Conservation (phyloP, 1,284 basidiomycete genomes). For the Ganoderma meredithae region DNA sequence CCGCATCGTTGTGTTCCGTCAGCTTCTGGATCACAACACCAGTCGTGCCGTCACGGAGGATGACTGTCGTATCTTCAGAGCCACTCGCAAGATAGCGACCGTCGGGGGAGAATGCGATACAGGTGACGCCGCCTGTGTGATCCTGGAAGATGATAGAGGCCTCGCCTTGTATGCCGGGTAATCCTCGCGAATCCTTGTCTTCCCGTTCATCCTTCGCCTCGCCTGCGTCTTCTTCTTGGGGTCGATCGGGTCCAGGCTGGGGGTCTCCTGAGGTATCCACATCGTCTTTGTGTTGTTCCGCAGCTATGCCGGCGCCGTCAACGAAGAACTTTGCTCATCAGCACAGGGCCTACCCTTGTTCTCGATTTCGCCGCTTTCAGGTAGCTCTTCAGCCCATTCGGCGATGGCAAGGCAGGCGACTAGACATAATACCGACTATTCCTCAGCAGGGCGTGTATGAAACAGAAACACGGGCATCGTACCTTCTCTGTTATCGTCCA, state of each 20-base stretch:
- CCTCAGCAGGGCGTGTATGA: too few relatives aligned
- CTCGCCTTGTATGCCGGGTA: not conserved
- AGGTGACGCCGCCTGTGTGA: slow-evolving; percentile 27
- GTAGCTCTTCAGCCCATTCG: slow-evolving; percentile 24
- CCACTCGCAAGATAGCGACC: slow-evolving; percentile 32
- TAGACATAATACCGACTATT: slow-evolving; percentile 1
- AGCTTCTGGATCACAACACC: slow-evolving; percentile 16
- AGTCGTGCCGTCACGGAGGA: slow-evolving; percentile 28
- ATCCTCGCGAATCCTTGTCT: not conserved
- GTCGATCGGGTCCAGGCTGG: not conserved
- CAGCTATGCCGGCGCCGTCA: not conserved
- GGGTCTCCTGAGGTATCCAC: not conserved
- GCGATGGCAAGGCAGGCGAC: slow-evolving; percentile 27
- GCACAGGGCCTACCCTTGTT: slow-evolving; percentile 5
- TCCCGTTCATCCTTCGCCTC: not conserved
- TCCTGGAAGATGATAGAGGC: slow-evolving; percentile 14
- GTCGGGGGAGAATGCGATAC: slow-evolving; percentile 33
- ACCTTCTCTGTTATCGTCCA: slow-evolving; percentile 34
- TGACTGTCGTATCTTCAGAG: slow-evolving; percentile 31
- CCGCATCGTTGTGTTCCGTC: slow-evolving; percentile 24
- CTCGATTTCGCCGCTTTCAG: not conserved
- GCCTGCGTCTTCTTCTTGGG: slow-evolving; percentile 1
- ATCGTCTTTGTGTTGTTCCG: slow-evolving; percentile 3
- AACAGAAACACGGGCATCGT: not conserved
- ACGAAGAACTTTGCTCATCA: not conserved